Evolutionary conservation across 2,329 filamentous ascomycete species (phyloP).

Genomic region (Spiromastix sp.): DNA sequence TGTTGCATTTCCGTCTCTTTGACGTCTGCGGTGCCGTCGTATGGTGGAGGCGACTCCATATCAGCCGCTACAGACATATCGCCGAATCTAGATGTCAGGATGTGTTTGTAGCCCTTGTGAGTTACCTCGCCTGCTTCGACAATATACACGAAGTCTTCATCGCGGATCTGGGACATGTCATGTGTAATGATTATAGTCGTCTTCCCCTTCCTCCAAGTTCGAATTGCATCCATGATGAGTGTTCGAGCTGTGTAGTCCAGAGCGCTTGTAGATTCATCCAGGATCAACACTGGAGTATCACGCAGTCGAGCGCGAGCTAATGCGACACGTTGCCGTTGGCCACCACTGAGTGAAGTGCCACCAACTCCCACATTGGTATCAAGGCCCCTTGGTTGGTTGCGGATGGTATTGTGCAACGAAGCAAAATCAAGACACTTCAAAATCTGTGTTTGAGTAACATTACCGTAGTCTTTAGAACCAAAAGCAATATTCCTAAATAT

Average conservation of each 20-base stretch:
- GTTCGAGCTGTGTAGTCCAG: conserved; percentile 63
- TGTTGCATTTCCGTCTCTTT: too few species aligned
- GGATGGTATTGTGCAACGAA: conserved; percentile 57
- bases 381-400: conserved; percentile 56
- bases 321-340: conserved; percentile 72
- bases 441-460: conserved; percentile 46
- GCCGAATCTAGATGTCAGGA: too few species aligned
- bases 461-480: conserved; percentile 44
- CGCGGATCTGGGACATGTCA: conserved; percentile 64
- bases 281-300: conserved; percentile 67
- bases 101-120: conserved; percentile 56
- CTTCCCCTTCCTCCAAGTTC: conserved; percentile 65
- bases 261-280: conserved; percentile 83
- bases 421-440: conserved; percentile 54
- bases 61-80: neutral
- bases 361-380: conserved; percentile 61
- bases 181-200: conserved; percentile 94
- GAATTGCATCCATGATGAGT: conserved; percentile 62
- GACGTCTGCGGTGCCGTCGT: too few species aligned
- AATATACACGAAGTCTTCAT: conserved; percentile 69
- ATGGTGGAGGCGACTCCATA: neutral
- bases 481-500: conserved; percentile 70
- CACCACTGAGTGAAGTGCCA: conserved; percentile 68
- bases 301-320: conserved; percentile 68
- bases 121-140: conserved; percentile 60